A percentile compares a stretch with the other conserved stretches of the same genome.
Conservation (phyloP, 2,329 filamentous ascomycete species). For the Diaporthe aspalathi region DNA sequence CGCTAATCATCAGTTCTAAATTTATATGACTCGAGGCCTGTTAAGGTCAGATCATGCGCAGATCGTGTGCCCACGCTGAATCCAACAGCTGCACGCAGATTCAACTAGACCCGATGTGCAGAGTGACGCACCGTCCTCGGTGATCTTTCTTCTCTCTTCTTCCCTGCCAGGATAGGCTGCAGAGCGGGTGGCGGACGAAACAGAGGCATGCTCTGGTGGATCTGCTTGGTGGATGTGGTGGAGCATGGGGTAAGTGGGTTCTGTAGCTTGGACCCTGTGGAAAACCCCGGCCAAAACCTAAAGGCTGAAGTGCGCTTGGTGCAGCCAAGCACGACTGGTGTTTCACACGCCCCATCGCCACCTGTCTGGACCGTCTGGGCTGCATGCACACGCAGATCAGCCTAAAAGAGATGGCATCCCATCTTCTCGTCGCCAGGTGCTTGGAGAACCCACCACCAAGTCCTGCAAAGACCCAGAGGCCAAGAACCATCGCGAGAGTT, state of each 20-base stretch:
- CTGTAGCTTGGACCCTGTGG: slow-evolving; percentile 15
- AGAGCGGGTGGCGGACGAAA: not conserved
- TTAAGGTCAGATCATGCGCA: not conserved
- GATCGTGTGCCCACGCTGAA: too few relatives aligned
- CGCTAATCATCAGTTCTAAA: not conserved
- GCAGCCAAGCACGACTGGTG: slow-evolving; percentile 5
- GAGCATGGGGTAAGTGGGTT: slow-evolving; percentile 3
- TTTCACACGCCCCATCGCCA: slow-evolving; percentile 25
- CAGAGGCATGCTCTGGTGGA: not conserved
- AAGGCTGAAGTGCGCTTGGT: slow-evolving; percentile 23
- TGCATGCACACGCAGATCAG: not conserved
- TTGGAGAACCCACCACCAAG: not conserved
- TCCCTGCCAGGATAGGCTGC: not conserved
- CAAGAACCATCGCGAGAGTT: slow-evolving; percentile 14
- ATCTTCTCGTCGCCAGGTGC: not conserved
- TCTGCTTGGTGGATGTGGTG: too few relatives aligned
- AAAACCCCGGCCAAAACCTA: not conserved
- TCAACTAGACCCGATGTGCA: too few relatives aligned
- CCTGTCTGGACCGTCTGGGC: slow-evolving; percentile 18
- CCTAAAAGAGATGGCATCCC: not conserved
- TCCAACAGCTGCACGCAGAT: too few relatives aligned
- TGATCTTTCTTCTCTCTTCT: not conserved
- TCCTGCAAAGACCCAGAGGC: not conserved
- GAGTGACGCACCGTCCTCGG: not conserved
- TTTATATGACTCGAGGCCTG: not conserved